Evolutionary conservation across 1,139 yeast genomes (phyloP).

Genomic region (Wickerhamomyces sp.): DNA sequence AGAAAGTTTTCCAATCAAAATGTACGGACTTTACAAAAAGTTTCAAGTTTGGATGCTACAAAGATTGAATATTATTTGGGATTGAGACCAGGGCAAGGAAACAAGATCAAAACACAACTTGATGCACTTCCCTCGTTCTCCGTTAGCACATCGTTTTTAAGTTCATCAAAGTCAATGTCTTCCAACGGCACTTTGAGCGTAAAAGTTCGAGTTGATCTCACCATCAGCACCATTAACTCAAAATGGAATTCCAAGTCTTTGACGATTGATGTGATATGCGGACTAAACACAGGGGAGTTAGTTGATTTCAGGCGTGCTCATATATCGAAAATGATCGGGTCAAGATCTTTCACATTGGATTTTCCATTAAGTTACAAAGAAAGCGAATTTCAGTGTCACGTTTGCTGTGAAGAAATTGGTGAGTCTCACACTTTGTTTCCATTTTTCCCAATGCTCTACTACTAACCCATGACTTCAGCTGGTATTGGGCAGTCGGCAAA

Average conservation of each 20-base stretch:
- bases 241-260: slow-evolving; percentile 31
- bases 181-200: slow-evolving; percentile 13
- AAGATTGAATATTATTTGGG: slow-evolving; percentile 37
- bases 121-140: slow-evolving; percentile 27
- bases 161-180: slow-evolving; percentile 2
- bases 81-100: slow-evolving; percentile 35
- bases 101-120: slow-evolving; percentile 27
- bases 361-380: slow-evolving; percentile 16
- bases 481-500: slow-evolving; percentile 5
- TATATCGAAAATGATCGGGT: slow-evolving; percentile 25
- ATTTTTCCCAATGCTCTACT: not conserved
- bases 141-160: slow-evolving; percentile 16
- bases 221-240: slow-evolving; percentile 14
- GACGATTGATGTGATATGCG: slow-evolving; percentile 26
- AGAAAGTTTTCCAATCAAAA: slow-evolving; percentile 33
- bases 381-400: slow-evolving; percentile 24
- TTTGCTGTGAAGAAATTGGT: slow-evolving; percentile 34
- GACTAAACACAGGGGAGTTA: slow-evolving; percentile 27
- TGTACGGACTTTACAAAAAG: slow-evolving; percentile 28
- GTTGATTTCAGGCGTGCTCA: slow-evolving; percentile 37
- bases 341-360: slow-evolving; percentile 26
- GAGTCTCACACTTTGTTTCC: not conserved
- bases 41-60: slow-evolving; percentile 25
- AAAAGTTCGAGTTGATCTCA: slow-evolving; percentile 24
- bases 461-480: slow-evolving; percentile 1